Evolutionary conservation across 208 protist genomes (phyloP).

Genomic region (Leishmania martiniquensis): DNA sequence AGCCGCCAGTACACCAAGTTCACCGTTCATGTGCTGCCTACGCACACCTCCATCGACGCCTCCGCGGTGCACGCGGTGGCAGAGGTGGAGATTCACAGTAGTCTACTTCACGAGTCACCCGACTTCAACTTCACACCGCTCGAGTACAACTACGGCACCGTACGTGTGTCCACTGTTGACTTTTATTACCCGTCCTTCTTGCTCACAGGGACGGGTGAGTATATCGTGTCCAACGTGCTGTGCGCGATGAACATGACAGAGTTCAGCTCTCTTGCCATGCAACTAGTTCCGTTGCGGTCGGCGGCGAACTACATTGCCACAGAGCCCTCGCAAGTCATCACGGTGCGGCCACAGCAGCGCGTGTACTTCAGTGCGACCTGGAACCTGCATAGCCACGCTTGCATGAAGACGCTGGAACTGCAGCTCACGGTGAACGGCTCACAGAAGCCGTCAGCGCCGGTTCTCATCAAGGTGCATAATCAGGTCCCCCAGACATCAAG

Average conservation of each 20-base stretch:
- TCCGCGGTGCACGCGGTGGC: constrained; percentile 75
- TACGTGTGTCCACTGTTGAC: constrained; percentile 82
- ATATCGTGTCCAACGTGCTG: constrained; percentile 85
- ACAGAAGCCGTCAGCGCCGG: constrained; percentile 65
- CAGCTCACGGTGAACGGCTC: constrained; percentile 83
- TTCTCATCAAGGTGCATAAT: constrained; percentile 80
- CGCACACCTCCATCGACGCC: constrained; percentile 63
- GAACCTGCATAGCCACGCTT: constrained; percentile 50
- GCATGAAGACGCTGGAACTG: constrained; percentile 70
- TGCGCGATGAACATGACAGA: constrained; percentile 92
- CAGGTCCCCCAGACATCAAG: constrained; percentile 55
- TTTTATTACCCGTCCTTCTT: constrained; percentile 89
- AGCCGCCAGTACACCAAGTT: constrained; percentile 76
- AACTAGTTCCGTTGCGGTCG: constrained; percentile 68
- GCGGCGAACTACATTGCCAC: constrained; percentile 62
- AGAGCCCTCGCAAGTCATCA: constrained; percentile 80
- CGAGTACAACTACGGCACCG: constrained; percentile 87
- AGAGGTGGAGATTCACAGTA: constrained; percentile 79
- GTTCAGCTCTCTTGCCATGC: constrained; percentile 83
- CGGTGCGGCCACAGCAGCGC: constrained; percentile 86
- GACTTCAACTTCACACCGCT: constrained; percentile 70
- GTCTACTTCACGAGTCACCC: constrained; percentile 52
- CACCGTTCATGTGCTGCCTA: constrained; percentile 79
- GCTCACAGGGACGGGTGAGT: constrained; percentile 68
- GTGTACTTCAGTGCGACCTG: constrained; percentile 88